Evolutionary conservation across 2,329 filamentous ascomycete genomes (phyloP).

Genomic region (Geosmithia putterillii): DNA sequence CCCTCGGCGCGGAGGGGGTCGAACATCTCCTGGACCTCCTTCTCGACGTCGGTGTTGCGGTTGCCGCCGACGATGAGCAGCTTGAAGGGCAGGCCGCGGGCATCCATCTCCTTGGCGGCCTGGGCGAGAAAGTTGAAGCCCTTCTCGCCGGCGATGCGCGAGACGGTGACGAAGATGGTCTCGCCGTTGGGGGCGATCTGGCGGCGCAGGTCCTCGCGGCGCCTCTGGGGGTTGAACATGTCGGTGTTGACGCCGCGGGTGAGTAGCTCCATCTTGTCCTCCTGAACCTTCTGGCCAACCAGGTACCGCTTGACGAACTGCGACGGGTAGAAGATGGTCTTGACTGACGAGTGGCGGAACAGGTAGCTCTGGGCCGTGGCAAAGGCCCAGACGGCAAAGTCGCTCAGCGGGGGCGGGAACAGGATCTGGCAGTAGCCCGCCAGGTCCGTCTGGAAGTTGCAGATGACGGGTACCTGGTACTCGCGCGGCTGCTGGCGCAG

Average conservation of each 20-base stretch:
- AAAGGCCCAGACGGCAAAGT: conserved; percentile 49
- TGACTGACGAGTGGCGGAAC: conserved; percentile 47
- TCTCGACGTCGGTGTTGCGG: conserved; percentile 48
- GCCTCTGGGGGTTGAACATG: conserved; percentile 42
- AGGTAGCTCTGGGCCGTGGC: conserved; percentile 53
- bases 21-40: conserved; percentile 49
- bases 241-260: conserved; percentile 54
- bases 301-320: conserved; percentile 51
- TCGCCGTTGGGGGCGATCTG: conserved; percentile 49
- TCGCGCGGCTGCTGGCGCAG: conserved; percentile 43
- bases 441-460: conserved; percentile 63
- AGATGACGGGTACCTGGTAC: conserved; percentile 45
- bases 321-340: conserved; percentile 59
- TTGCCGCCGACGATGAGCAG: conserved; percentile 59
- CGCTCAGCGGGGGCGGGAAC: conserved; percentile 50
- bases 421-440: conserved; percentile 57
- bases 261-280: conserved; percentile 45
- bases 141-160: conserved; percentile 57
- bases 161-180: conserved; percentile 53
- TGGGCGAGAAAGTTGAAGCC: conserved; percentile 56
- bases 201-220: conserved; percentile 37
- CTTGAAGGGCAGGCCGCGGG: conserved; percentile 44
- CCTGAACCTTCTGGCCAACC: conserved; percentile 39
- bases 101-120: conserved; percentile 39
- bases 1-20: conserved; percentile 30